Conservation (phyloP, 1,139 yeast genomes). For the Torulaspora pretoriensis region DNA sequence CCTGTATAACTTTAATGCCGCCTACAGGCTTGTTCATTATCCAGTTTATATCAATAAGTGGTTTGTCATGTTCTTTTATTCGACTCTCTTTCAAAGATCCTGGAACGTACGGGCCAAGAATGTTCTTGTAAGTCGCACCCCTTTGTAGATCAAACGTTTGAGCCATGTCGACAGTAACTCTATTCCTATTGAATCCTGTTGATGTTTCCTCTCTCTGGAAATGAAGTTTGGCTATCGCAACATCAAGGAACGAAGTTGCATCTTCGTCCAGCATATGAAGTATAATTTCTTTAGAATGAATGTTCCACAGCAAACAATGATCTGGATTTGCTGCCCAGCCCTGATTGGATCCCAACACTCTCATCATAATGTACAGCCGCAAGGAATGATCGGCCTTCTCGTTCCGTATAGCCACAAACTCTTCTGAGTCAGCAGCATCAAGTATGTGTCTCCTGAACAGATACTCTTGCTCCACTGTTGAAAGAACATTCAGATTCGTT, state of each 20-base stretch:
- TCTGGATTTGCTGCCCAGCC: constrained; percentile 28
- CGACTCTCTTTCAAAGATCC: constrained; percentile 17
- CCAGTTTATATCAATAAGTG: constrained; percentile 53
- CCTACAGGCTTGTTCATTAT: constrained; percentile 63
- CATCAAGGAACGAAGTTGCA: constrained; percentile 64
- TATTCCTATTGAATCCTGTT: constrained; percentile 61
- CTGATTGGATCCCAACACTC: constrained; percentile 33
- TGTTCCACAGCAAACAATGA: constrained; percentile 46
- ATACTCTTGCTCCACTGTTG: constrained; percentile 43
- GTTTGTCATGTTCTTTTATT: constrained; percentile 15
- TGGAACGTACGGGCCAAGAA: constrained; percentile 50
- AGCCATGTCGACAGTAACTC: constrained; percentile 55
- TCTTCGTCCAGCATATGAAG: constrained; percentile 64
- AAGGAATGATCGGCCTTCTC: constrained; percentile 32
- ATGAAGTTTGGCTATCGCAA: constrained; percentile 59
- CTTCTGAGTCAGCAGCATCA: constrained; percentile 37
- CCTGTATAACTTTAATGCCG: constrained; percentile 59
- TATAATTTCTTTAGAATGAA: constrained; percentile 67
- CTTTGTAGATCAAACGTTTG: constrained; percentile 67
- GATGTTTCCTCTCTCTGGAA: constrained; percentile 58
- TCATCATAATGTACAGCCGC: constrained; percentile 36
- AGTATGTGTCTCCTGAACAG: constrained; percentile 34
- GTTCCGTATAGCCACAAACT: constrained; percentile 33
- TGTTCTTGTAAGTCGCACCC: constrained; percentile 64
- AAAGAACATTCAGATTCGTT: constrained; percentile 45